phyloP scores from a whole-genome alignment of 2,329 filamentous ascomycete species.

The Paradendryphiella salina region DNA sequence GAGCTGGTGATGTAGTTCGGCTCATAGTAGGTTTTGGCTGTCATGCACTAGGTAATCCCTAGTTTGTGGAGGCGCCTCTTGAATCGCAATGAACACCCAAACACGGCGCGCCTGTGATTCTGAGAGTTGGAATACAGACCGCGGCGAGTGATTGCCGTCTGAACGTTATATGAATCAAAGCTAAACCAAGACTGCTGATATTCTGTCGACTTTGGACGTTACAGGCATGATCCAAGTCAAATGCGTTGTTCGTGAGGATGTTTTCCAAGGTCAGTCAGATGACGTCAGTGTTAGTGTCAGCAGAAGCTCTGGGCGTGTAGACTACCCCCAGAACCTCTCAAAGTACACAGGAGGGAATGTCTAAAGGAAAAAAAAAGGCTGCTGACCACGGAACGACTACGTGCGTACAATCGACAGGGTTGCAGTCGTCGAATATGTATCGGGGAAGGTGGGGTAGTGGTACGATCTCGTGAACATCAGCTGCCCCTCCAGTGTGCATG shows the following conservation, averaged over 20 bases:
- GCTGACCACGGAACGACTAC: neutral
- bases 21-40: constrained; percentile 21
- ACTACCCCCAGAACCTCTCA: neutral
- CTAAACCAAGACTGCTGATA: neutral
- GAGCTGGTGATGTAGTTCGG: constrained; percentile 15
- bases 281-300: constrained; percentile 11
- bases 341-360: neutral
- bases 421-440: neutral
- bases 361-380: neutral
- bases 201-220: neutral
- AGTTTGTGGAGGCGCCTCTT: neutral
- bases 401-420: neutral
- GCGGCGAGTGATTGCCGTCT: neutral
- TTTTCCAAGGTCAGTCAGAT: constrained; percentile 12
- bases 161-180: neutral
- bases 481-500: constrained; percentile 2
- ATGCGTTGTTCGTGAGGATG: constrained; percentile 3
- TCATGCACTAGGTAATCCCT: neutral
- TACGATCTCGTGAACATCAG: constrained; percentile 14
- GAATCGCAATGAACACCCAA: neutral
- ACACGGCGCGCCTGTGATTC: neutral
- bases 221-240: constrained; percentile 10
- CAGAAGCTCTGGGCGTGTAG: neutral
- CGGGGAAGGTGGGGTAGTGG: constrained; percentile 10
- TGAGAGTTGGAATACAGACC: neutral